Evolutionary conservation across 2,329 filamentous ascomycete genomes (phyloP).

Genomic region (Thielaviopsis ethacetica): DNA sequence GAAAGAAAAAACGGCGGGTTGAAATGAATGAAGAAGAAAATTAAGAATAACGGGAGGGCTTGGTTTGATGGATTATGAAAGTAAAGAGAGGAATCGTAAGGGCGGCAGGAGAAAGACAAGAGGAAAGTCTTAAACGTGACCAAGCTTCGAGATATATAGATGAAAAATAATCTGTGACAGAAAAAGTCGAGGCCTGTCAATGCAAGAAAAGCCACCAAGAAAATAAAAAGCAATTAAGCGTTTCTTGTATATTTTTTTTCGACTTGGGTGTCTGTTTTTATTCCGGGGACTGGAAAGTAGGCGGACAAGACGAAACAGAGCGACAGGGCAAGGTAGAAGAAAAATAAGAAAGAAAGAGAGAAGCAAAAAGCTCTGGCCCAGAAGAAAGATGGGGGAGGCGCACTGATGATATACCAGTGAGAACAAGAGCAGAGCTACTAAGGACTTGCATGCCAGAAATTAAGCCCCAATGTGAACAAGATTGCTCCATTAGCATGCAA

Average conservation of each 20-base stretch:
- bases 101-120: not conserved
- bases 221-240: not conserved
- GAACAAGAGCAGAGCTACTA: not conserved
- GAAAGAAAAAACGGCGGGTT: not conserved
- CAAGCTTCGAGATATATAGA: no score
- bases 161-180: no score
- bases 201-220: no score
- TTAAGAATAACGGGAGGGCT: not conserved
- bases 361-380: not conserved
- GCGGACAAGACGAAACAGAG: no score
- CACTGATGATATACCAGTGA: constrained; percentile 3
- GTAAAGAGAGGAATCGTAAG: no score
- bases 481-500: no score
- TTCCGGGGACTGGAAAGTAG: no score
- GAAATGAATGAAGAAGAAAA: not conserved
- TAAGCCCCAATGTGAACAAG: not conserved
- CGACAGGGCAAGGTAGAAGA: not conserved
- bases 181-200: no score
- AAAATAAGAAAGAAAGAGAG: not conserved
- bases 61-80: no score
- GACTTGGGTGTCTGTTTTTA: no score
- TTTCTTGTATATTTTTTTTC: not conserved
- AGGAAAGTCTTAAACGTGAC: no score
- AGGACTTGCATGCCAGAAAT: not conserved
- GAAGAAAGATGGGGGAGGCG: not conserved